Evolutionary conservation across 2,329 filamentous ascomycete species (phyloP), one percentile per base, ranked within the genome.

Genomic region (Aaosphaeria arxii): DNA sequence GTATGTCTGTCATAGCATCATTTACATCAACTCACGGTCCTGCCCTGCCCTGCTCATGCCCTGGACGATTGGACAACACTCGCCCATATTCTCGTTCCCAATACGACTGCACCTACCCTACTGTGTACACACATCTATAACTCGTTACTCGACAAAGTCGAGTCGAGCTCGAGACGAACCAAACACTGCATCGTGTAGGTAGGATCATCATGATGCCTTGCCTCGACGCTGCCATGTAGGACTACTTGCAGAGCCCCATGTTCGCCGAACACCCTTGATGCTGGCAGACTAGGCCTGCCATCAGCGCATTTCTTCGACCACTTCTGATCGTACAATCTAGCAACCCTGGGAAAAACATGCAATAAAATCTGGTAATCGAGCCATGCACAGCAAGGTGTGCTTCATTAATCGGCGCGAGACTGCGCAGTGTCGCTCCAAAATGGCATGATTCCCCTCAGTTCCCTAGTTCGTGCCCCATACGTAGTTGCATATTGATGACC

Each of bases 391-490:
- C 17, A 24, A 39, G 46, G 52, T 31, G 47, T 32, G 11, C 46
- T 49, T 38, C 30, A 38, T 6, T 9, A 30, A 6, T 24, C 38
- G 39, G 28, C 31, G n/a, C 33, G 11, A 31, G 45, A 42, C 6
- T 29, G 46, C 42, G 33, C 46, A 42, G 42, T 43, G 38, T 43
- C 30, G 43, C 5, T 50, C 47, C 50, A 17, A 47, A 47, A 46
- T 51, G 45, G 49, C 48, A 45, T 44, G 42, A 51, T 44, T 30
- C 17, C 30, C 9, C 30, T 29, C 24, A 24, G 17, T 24, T 24
- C 17, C 17, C 17, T 24, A 24, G 17, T 24, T 24, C 17, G 17
- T 24, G 17, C 17, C 17, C 17, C 17, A 24, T 24, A 24, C 17
- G 17, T 24, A 24, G 17, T 24, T 24, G 17, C 17, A 24, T 24